Conservation (phyloP, 352 stramenopile species). For the Phytophthora sansomeana region DNA sequence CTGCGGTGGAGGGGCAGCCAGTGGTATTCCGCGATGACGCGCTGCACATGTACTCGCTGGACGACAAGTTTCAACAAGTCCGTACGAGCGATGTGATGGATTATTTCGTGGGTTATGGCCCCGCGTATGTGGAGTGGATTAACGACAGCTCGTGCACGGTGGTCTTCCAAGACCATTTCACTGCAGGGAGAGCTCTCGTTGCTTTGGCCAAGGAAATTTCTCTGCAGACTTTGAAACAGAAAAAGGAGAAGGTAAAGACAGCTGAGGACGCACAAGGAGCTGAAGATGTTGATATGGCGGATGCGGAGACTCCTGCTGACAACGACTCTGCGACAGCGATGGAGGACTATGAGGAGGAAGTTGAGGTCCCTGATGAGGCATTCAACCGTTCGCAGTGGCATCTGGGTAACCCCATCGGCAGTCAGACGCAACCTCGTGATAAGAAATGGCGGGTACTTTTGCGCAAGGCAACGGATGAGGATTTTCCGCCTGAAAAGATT, state of each 20-base stretch:
- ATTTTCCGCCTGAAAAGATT: constrained; percentile 83
- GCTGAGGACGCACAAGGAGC: constrained; percentile 2
- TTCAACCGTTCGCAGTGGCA: constrained; percentile 80
- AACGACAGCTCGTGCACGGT: constrained; percentile 88
- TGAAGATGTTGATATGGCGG: constrained; percentile 73
- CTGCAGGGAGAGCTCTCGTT: constrained; percentile 67
- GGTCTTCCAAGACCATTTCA: constrained; percentile 84
- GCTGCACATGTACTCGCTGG: constrained; percentile 85
- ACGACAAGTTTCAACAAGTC: constrained; percentile 82
- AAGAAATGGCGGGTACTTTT: constrained; percentile 81
- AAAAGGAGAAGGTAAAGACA: constrained; percentile 32
- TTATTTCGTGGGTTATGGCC: constrained; percentile 83
- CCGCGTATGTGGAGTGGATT: constrained; percentile 89
- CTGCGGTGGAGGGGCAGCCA: constrained; percentile 30
- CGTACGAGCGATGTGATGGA: constrained; percentile 80
- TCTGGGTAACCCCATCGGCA: constrained; percentile 59
- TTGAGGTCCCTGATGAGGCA: constrained; percentile 55
- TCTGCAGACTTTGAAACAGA: constrained; percentile 48
- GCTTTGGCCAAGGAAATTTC: constrained; percentile 62
- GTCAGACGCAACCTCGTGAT: constrained; percentile 51
- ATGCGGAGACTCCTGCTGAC: constrained; percentile 29
- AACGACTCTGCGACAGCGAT: constrained; percentile 30
- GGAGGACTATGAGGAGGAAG: constrained; percentile 34
- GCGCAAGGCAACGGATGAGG: constrained; percentile 73
- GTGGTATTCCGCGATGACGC: constrained; percentile 67